phyloP scores from a whole-genome alignment of 139 green algal genomes.

The Chlorella sp. region DNA sequence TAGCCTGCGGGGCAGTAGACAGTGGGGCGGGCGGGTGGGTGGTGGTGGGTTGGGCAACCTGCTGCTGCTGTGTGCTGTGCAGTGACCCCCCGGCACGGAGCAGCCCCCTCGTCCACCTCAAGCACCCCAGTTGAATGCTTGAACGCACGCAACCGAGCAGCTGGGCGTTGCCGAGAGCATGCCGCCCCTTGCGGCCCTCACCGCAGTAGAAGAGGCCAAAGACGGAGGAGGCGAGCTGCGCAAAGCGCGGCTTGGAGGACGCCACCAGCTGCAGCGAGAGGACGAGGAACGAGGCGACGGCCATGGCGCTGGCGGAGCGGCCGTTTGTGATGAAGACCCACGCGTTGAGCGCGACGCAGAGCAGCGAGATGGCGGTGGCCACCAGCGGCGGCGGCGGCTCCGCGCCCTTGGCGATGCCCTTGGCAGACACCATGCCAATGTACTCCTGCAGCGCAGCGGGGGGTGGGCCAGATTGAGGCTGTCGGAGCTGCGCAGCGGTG shows the following conservation, averaged over 20 bases:
- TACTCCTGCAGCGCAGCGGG: constrained; percentile 52
- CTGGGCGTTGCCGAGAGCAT: no score
- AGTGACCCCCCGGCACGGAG: no score
- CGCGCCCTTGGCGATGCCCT: constrained; percentile 61
- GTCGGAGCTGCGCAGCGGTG: no score
- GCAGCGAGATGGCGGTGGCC: constrained; percentile 63
- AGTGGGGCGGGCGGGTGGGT: neutral
- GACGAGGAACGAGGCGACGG: constrained; percentile 81
- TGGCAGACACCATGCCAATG: constrained; percentile 51
- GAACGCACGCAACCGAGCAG: no score
- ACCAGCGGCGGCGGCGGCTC: constrained; percentile 68
- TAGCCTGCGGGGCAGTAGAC: constrained; percentile 65
- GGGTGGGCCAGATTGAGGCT: no score
- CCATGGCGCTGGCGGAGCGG: constrained; percentile 37
- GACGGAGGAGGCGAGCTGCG: constrained; percentile 82
- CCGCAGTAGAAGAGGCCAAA: constrained; percentile 96
- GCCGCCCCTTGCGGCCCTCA: no score
- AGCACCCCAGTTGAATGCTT: no score
- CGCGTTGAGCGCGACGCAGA: constrained; percentile 74
- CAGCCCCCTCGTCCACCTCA: no score
- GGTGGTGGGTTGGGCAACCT: neutral
- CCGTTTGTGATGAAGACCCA: constrained; percentile 53
- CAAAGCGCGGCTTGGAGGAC: constrained; percentile 76
- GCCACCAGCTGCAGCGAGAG: constrained; percentile 79
- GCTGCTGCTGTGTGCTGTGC: neutral